Percentiles rank a stretch among this genome's conserved stretches.
Conservation (phyloP, 805 yeast species). For the Hanseniaspora clermontiae region DNA sequence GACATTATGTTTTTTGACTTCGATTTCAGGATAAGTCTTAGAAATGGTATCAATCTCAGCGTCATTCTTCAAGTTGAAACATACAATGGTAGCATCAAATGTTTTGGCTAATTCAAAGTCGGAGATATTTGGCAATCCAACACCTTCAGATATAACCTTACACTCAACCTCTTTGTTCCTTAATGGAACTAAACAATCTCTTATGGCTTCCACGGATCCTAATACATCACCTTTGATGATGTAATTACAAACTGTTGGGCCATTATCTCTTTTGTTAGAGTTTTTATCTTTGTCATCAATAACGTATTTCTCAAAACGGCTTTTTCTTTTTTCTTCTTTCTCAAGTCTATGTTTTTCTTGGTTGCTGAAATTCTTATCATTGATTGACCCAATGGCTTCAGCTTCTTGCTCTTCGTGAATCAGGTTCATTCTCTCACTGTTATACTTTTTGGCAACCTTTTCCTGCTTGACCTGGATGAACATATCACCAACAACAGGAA, state of each 20-base stretch:
- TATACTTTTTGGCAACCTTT: constrained; percentile 60
- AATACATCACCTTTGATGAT: constrained; percentile 83
- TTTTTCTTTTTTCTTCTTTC: constrained; percentile 25
- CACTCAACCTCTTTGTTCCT: constrained; percentile 79
- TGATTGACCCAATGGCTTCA: constrained; percentile 55
- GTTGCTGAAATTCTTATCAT: constrained; percentile 32
- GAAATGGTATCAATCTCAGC: constrained; percentile 43
- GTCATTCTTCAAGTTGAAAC: constrained; percentile 61
- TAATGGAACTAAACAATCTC: constrained; percentile 63
- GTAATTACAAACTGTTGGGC: constrained; percentile 36
- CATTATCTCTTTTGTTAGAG: constrained; percentile 24
- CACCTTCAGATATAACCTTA: constrained; percentile 56
- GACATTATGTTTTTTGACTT: constrained; percentile 54
- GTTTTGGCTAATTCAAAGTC: constrained; percentile 58
- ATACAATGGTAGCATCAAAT: constrained; percentile 59
- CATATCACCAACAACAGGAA: constrained; percentile 84
- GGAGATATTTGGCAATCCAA: constrained; percentile 59
- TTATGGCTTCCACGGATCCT: constrained; percentile 90
- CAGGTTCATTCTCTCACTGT: constrained; percentile 52
- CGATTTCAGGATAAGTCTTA: constrained; percentile 40
- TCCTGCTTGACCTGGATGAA: constrained; percentile 68
- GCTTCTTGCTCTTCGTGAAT: constrained; percentile 45
- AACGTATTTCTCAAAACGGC: constrained; percentile 41
- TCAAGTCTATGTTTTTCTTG: constrained; percentile 33
- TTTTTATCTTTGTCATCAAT: constrained; percentile 28